Percentiles rank a stretch among this genome's conserved stretches.
Conservation (phyloP, 208 protist genomes). For the Trypanosoma lewisi region DNA sequence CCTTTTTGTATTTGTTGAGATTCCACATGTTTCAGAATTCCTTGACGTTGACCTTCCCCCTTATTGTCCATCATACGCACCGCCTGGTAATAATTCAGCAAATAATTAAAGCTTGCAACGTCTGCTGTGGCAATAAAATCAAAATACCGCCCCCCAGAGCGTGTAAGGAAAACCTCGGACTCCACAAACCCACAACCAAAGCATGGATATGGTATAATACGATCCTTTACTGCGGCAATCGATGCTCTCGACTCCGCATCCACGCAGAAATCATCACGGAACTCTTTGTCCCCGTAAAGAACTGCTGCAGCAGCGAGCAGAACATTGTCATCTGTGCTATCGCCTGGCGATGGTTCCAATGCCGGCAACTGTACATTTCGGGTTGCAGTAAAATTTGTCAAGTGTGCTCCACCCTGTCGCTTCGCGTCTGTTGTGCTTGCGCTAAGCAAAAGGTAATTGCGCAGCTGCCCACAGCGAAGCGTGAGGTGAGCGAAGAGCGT, state of each 20-base stretch:
- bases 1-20: background rate
- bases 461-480: conserved; percentile 62
- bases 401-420: conserved; percentile 11
- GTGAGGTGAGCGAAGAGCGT: conserved; percentile 70
- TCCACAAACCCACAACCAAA: conserved; percentile 44
- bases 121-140: conserved; percentile 73
- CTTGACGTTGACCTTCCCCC: background rate
- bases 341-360: conserved; percentile 3
- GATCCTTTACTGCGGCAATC: conserved; percentile 18
- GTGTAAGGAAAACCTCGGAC: conserved; percentile 37
- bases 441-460: conserved; percentile 51
- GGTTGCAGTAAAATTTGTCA: background rate
- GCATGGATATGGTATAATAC: conserved; percentile 46
- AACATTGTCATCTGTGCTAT: conserved; percentile 21
- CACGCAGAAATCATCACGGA: background rate
- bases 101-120: conserved; percentile 63
- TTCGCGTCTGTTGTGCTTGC: conserved; percentile 54
- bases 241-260: conserved; percentile 1
- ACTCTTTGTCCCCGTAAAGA: conserved; percentile 22
- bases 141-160: conserved; percentile 45
- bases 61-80: conserved; percentile 1
- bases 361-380: conserved; percentile 7
- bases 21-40: background rate
- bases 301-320: conserved; percentile 25
- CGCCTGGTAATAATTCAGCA: conserved; percentile 60